phyloP scores from a whole-genome alignment of 169 alveolate genomes.

The Cryptosporidium ubiquitum region DNA sequence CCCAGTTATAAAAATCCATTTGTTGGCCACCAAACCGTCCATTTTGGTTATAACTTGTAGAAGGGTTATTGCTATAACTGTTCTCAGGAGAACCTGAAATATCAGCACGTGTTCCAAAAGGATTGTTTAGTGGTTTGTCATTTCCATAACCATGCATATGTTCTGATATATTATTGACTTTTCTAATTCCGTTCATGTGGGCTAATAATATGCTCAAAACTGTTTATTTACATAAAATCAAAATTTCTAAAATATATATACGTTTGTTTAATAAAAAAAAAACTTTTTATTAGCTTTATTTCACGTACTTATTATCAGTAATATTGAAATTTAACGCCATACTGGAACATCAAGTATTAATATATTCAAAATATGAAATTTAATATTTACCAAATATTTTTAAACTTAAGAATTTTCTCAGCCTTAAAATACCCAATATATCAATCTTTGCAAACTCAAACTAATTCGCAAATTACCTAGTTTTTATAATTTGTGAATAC shows the following conservation, averaged over 20 bases:
- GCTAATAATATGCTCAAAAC: neutral
- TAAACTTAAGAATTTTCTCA: neutral
- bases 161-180: neutral
- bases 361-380: neutral
- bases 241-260: too few relatives aligned
- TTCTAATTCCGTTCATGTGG: conserved; percentile 21
- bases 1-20: conserved; percentile 38
- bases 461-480: neutral
- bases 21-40: conserved; percentile 7
- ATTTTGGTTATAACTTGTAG: neutral
- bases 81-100: neutral
- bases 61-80: conserved; percentile 8
- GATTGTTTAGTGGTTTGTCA: conserved; percentile 39
- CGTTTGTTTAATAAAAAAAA: neutral
- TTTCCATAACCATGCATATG: neutral
- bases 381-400: neutral
- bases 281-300: neutral
- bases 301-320: neutral
- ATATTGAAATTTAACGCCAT: neutral
- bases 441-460: too few relatives aligned
- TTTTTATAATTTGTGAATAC: neutral
- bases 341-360: neutral
- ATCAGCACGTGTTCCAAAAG: conserved; percentile 11
- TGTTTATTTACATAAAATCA: neutral
- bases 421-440: neutral